Evolutionary conservation across 164 flowering plant genomes (phyloP).

Genomic region (Aristolochia contorta): DNA sequence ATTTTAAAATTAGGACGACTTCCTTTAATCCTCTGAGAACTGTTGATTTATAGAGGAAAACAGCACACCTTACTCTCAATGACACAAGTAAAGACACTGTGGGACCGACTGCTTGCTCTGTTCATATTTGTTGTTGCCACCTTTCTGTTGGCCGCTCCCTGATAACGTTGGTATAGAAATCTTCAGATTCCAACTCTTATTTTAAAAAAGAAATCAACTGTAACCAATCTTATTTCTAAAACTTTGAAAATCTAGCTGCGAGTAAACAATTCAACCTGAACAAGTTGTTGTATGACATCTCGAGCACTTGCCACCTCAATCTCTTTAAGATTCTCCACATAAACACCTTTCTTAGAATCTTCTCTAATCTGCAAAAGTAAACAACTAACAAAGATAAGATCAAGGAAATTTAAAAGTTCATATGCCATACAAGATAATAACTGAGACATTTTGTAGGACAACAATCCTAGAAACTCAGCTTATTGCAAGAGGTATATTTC

Average conservation of each 20-base stretch:
- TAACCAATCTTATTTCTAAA: no score
- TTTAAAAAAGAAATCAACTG: no score
- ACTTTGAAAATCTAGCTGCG: not conserved
- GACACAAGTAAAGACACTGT: slow-evolving; percentile 88
- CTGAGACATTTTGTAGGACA: no score
- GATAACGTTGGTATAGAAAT: slow-evolving; percentile 4
- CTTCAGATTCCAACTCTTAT: no score
- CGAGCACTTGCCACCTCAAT: slow-evolving; percentile 80
- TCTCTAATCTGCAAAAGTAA: slow-evolving; percentile 57
- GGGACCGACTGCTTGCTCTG: slow-evolving; percentile 97
- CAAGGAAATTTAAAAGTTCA: not conserved
- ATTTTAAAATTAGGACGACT: no score
- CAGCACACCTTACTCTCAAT: slow-evolving; percentile 79
- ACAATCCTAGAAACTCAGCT: no score
- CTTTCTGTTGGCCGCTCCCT: slow-evolving; percentile 97
- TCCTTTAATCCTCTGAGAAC: no score
- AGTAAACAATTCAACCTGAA: slow-evolving; percentile 42
- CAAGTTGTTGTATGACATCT: slow-evolving; percentile 85
- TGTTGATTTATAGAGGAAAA: no score
- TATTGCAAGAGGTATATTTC: no score
- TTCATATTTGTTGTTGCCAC: slow-evolving; percentile 99
- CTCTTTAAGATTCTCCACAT: slow-evolving; percentile 85
- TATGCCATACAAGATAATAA: not conserved
- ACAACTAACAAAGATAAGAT: not conserved
- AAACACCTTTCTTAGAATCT: slow-evolving; percentile 79